Evolutionary conservation across 257 asterid species (phyloP).

Genomic region (Agastache rugosa): DNA sequence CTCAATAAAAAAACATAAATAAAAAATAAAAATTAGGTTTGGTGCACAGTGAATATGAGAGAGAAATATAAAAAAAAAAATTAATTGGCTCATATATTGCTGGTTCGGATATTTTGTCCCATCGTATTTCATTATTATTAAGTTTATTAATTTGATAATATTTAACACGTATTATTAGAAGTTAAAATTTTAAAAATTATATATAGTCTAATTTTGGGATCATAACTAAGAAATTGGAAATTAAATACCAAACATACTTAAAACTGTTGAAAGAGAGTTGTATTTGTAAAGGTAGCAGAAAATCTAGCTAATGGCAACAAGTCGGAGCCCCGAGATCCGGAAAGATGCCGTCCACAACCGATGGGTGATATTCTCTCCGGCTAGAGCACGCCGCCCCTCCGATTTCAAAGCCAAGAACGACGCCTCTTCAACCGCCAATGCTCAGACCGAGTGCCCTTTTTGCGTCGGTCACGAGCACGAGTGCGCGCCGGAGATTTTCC

Average conservation of each 20-base stretch:
- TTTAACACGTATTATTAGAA: no score
- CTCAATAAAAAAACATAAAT: no score
- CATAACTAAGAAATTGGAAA: background rate
- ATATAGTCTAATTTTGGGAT: no score
- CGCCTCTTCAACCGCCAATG: constrained; percentile 37
- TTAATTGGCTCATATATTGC: no score
- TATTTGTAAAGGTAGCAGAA: background rate
- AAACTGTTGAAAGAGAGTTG: background rate
- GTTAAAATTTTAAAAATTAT: no score
- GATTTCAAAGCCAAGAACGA: constrained; percentile 80
- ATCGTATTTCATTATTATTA: no score
- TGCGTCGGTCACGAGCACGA: constrained; percentile 89
- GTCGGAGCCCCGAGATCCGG: constrained; percentile 76
- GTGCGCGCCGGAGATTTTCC: constrained; percentile 96
- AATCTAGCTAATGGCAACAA: constrained; percentile 45
- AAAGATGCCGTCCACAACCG: constrained; percentile 75
- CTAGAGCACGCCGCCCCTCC: constrained; percentile 90
- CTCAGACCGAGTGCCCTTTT: constrained; percentile 69
- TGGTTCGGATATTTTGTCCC: no score
- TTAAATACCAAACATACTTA: background rate
- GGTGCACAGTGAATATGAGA: no score
- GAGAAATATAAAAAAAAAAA: no score
- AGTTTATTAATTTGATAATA: no score
- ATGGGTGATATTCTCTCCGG: constrained; percentile 93
- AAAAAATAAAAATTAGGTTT: no score